A percentile compares a stretch with the other conserved stretches of the same genome.
Conservation (phyloP, 495 filamentous ascomycete genomes). For the Entonaema liquescens region DNA sequence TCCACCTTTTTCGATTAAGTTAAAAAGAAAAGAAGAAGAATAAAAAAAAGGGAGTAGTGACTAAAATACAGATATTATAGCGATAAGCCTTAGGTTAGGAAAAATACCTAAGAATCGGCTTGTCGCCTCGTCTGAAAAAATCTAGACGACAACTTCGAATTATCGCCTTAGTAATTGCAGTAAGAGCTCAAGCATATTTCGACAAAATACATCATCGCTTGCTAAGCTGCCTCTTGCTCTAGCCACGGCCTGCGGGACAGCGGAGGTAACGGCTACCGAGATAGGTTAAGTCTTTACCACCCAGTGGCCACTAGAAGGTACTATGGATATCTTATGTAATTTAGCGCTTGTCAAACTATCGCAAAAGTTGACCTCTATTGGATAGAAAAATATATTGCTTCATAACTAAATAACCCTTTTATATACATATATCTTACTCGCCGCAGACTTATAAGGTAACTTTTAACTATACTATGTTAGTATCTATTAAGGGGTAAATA, state of each 20-base stretch:
- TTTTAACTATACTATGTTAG: no score
- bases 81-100: constrained; percentile 6
- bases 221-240: constrained; percentile 7
- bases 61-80: constrained; percentile 21
- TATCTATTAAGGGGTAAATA: no score
- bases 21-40: not conserved
- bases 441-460: not conserved
- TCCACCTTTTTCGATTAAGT: not conserved
- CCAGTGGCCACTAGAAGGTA: constrained; percentile 2
- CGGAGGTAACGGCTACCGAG: not conserved
- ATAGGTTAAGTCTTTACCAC: not conserved
- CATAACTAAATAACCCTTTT: no score
- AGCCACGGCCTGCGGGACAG: constrained; percentile 9
- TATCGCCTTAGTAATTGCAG: constrained; percentile 36
- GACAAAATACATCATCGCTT: constrained; percentile 35
- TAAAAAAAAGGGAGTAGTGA: constrained; percentile 8
- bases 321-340: constrained; percentile 1
- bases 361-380: not conserved
- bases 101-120: constrained; percentile 14
- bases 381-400: no score
- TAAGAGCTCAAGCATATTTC: constrained; percentile 27
- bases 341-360: not conserved
- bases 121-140: constrained; percentile 14
- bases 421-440: no score
- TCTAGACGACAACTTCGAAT: constrained; percentile 13